phyloP scores from a whole-genome alignment of 805 yeast species.

The Lachancea lanzarotensis region DNA sequence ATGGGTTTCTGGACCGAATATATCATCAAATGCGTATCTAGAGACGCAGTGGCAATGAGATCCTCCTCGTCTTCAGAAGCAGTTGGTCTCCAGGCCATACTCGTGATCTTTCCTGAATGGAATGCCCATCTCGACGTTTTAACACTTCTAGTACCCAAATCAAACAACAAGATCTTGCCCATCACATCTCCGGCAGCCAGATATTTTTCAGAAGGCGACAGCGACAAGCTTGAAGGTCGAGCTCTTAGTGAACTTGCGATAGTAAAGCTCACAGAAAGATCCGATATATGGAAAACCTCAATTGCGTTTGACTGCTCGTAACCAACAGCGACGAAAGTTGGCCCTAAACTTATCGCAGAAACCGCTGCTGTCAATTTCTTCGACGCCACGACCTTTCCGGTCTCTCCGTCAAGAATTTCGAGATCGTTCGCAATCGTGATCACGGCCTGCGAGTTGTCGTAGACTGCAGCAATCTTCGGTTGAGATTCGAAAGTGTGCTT shows the following conservation, averaged over 20 bases:
- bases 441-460: constrained; percentile 36
- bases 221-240: constrained; percentile 53
- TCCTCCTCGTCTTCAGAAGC: constrained; percentile 48
- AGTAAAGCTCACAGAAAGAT: constrained; percentile 28
- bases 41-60: constrained; percentile 68
- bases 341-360: constrained; percentile 42
- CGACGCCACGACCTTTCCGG: constrained; percentile 29
- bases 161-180: constrained; percentile 79
- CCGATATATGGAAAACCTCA: constrained; percentile 35
- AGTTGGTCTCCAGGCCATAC: constrained; percentile 60
- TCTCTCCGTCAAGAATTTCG: constrained; percentile 28
- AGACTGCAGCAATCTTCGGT: constrained; percentile 42
- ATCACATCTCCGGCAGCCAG: constrained; percentile 81
- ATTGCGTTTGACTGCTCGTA: constrained; percentile 37
- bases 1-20: constrained; percentile 77
- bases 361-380: constrained; percentile 35
- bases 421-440: constrained; percentile 41
- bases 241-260: constrained; percentile 47
- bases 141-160: constrained; percentile 45
- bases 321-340: constrained; percentile 44
- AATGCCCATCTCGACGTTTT: constrained; percentile 92
- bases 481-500: constrained; percentile 36
- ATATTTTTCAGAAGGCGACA: constrained; percentile 62
- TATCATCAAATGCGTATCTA: constrained; percentile 74
- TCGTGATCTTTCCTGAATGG: constrained; percentile 77